Conservation (phyloP, 305 asterid species). For the Andrographis paniculata region DNA sequence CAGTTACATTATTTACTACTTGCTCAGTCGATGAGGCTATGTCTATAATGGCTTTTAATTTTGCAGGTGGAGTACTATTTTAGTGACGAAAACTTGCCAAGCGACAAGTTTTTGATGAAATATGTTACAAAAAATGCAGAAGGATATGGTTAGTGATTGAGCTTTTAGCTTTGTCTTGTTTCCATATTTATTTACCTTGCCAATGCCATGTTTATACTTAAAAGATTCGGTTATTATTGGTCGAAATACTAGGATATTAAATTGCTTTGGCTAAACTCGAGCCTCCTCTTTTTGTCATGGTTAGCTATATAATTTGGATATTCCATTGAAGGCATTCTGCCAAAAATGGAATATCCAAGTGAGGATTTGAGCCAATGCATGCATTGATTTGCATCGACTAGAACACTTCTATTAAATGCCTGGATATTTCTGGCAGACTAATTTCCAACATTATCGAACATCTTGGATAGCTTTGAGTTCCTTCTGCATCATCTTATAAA, state of each 20-base stretch:
- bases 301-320: not conserved
- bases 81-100: constrained; percentile 78
- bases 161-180: constrained; percentile 5
- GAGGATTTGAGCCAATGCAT: not conserved
- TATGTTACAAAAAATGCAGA: constrained; percentile 44
- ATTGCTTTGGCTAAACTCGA: not conserved
- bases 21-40: constrained; percentile 8
- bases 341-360: not conserved
- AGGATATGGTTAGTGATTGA: constrained; percentile 61
- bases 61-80: constrained; percentile 90
- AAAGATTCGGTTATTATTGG: too few relatives aligned
- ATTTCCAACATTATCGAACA: too few relatives aligned
- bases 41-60: constrained; percentile 8
- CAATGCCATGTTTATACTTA: too few relatives aligned
- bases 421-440: too few relatives aligned
- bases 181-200: not conserved
- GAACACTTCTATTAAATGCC: not conserved
- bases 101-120: constrained; percentile 72
- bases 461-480: too few relatives aligned
- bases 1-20: not conserved
- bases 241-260: too few relatives aligned
- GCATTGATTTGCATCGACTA: not conserved
- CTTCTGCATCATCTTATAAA: too few relatives aligned
- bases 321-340: not conserved
- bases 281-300: not conserved